A percentile compares a stretch with the other conserved stretches of the same genome.
Evolutionary conservation across 257 asterid genomes (phyloP).

Genomic region (Leonotis leonurus): DNA sequence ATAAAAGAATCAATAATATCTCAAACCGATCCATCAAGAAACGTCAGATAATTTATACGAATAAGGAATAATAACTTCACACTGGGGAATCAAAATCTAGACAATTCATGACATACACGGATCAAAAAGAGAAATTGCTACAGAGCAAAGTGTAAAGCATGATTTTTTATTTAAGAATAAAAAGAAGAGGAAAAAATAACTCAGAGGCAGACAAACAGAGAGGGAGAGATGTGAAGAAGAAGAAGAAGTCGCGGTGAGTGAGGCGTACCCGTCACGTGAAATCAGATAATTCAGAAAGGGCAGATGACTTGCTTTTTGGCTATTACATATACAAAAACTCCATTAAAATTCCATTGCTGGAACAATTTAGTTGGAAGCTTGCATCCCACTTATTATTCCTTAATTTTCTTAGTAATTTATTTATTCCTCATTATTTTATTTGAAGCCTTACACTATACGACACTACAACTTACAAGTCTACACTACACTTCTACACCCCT

Average conservation of each 20-base stretch:
- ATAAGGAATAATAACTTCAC: background rate
- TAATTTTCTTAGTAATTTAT: too few species aligned
- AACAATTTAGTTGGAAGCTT: too few species aligned
- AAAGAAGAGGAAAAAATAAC: background rate
- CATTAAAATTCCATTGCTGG: too few species aligned
- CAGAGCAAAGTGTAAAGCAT: background rate
- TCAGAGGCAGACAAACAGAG: background rate
- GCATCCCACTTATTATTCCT: too few species aligned
- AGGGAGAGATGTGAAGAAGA: background rate
- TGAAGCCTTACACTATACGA: too few species aligned
- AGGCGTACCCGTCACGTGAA: constrained; percentile 13
- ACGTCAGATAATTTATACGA: background rate
- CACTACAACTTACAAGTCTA: too few species aligned
- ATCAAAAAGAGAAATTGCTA: background rate
- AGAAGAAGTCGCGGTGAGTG: background rate
- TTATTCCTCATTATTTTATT: too few species aligned
- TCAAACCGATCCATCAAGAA: constrained; percentile 9
- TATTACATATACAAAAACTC: too few species aligned
- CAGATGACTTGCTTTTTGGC: too few species aligned
- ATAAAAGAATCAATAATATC: background rate
- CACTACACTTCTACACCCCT: too few species aligned
- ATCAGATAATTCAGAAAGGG: too few species aligned
- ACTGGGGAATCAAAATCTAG: background rate
- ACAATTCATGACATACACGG: background rate
- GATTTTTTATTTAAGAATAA: background rate